Evolutionary conservation across 2,329 filamentous ascomycete species (phyloP).

Genomic region (Aphanocladium album): DNA sequence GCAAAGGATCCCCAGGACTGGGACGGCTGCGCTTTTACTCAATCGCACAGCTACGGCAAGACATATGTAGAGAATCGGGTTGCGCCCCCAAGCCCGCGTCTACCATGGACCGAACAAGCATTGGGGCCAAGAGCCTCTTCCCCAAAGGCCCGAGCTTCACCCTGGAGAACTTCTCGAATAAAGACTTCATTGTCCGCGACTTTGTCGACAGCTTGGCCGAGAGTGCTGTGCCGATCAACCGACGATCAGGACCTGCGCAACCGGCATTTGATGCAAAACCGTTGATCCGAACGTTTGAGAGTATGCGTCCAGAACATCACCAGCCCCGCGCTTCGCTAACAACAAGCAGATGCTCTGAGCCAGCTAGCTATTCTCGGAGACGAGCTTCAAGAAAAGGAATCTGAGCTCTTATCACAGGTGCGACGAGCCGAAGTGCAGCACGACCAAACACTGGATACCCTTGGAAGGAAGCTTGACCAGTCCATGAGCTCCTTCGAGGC

Average conservation of each 20-base stretch:
- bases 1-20: neutral
- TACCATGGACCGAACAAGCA: constrained; percentile 39
- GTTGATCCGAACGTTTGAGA: constrained; percentile 90
- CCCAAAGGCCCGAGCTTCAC: constrained; percentile 77
- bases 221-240: constrained; percentile 69
- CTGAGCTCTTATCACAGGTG: constrained; percentile 83
- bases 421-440: constrained; percentile 89
- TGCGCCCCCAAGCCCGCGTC: constrained; percentile 8
- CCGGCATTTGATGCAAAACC: constrained; percentile 89
- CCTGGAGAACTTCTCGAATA: constrained; percentile 79
- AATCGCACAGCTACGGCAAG: neutral
- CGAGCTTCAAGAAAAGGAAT: constrained; percentile 84
- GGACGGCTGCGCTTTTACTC: neutral
- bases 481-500: constrained; percentile 89
- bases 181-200: constrained; percentile 96
- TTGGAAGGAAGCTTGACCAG: constrained; percentile 84
- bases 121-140: constrained; percentile 62
- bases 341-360: constrained; percentile 52
- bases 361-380: constrained; percentile 68
- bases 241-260: constrained; percentile 65
- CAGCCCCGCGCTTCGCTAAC: constrained; percentile 14
- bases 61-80: constrained; percentile 26
- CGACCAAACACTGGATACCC: constrained; percentile 80
- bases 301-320: constrained; percentile 30
- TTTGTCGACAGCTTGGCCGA: constrained; percentile 94